These are phyloP conservation scores for Phaeoacremonium minimum DNA, from an alignment of 2,329 filamentous ascomycete genomes.

Conservation along the genomic window DNA sequence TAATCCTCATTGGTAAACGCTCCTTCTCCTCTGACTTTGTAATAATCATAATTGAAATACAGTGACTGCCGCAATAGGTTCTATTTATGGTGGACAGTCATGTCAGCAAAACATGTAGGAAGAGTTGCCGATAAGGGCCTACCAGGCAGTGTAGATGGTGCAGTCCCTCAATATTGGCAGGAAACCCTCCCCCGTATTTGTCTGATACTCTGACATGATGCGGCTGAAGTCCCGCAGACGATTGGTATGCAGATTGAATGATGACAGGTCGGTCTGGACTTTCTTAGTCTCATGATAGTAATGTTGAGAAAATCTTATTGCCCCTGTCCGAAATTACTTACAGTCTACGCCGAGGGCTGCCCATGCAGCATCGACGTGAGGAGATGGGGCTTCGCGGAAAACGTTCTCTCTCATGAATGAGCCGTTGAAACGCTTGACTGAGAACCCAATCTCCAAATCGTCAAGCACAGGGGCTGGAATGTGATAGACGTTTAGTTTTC, in stretches of 20 bases:
- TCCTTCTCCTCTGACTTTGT: neutral
- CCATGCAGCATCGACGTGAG: slow-evolving; percentile 56
- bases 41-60: slow-evolving; percentile 5
- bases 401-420: slow-evolving; percentile 49
- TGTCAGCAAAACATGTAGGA: too few species aligned
- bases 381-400: slow-evolving; percentile 43
- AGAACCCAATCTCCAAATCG: slow-evolving; percentile 25
- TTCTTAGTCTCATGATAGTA: too few species aligned
- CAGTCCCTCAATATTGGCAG: slow-evolving; percentile 40
- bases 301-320: too few species aligned
- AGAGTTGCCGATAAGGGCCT: too few species aligned
- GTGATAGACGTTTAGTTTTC: slow-evolving; percentile 1
- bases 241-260: neutral
- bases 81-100: slow-evolving; percentile 14
- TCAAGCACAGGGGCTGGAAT: slow-evolving; percentile 24
- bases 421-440: slow-evolving; percentile 44
- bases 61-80: slow-evolving; percentile 45
- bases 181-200: slow-evolving; percentile 47
- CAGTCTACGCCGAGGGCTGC: slow-evolving; percentile 26
- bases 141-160: slow-evolving; percentile 47
- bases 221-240: slow-evolving; percentile 29
- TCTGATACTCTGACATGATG: slow-evolving; percentile 47
- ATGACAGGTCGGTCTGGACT: slow-evolving; percentile 3
- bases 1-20: slow-evolving; percentile 1
- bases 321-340: too few species aligned